A percentile compares a stretch with the other conserved stretches of the same genome.
Conservation (phyloP, 306 rosid genomes). For the Comarum palustre region DNA sequence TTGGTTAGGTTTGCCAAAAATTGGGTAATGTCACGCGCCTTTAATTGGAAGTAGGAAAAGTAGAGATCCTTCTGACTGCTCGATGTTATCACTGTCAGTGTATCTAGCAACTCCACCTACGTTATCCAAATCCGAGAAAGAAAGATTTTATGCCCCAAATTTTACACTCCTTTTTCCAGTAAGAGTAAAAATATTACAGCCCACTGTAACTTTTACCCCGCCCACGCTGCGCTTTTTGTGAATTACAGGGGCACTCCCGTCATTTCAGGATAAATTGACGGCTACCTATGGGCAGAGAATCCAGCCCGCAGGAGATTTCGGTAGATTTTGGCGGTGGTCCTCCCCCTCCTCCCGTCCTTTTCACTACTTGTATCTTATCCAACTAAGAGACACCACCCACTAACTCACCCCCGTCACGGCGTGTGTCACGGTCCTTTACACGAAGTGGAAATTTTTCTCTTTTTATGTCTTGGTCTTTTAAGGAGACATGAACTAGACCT, state of each 20-base stretch:
- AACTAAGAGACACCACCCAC: too few species aligned
- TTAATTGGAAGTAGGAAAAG: not conserved
- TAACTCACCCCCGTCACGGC: too few species aligned
- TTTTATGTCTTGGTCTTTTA: too few species aligned
- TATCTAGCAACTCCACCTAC: constrained; percentile 18
- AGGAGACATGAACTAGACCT: too few species aligned
- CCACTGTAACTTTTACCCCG: not conserved
- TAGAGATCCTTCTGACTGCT: constrained; percentile 8
- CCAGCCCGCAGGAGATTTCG: constrained; percentile 38
- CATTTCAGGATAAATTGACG: constrained; percentile 11
- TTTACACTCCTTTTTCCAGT: not conserved
- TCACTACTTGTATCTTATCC: not conserved
- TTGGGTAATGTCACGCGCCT: constrained; percentile 1
- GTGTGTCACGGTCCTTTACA: too few species aligned
- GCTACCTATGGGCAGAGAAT: constrained; percentile 31
- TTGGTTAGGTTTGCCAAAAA: not conserved
- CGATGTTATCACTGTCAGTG: constrained; percentile 21
- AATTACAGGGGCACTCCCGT: constrained; percentile 19
- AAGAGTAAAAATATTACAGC: not conserved
- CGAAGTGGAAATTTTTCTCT: too few species aligned
- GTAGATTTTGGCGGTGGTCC: constrained; percentile 18
- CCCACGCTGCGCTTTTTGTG: not conserved
- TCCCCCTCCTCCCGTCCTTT: not conserved
- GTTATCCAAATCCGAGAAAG: constrained; percentile 12
- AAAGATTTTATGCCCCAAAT: constrained; percentile 10